Conservation (phyloP, 2,329 filamentous ascomycete genomes). For the Chaetomium sp. region DNA sequence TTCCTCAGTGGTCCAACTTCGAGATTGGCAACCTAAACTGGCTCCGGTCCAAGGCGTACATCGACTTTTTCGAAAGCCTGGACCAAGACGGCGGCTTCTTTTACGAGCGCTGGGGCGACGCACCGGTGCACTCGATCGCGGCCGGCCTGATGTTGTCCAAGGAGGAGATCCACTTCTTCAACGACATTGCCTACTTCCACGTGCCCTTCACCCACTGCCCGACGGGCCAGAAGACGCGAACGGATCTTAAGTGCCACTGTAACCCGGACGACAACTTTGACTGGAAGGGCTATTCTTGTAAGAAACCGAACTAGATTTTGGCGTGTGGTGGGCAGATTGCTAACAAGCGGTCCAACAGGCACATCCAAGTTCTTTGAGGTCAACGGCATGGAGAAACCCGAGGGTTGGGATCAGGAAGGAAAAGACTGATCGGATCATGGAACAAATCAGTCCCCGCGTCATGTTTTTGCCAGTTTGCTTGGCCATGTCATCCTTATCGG, state of each 20-base stretch:
- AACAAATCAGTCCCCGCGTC: neutral
- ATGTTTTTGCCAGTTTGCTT: neutral
- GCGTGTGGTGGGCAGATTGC: neutral
- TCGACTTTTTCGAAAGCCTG: slow-evolving; percentile 86
- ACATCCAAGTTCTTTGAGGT: slow-evolving; percentile 84
- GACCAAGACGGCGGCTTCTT: slow-evolving; percentile 96
- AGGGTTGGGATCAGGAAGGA: slow-evolving; percentile 76
- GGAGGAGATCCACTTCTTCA: slow-evolving; percentile 96
- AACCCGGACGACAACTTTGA: slow-evolving; percentile 98
- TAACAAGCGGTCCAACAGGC: slow-evolving; percentile 51
- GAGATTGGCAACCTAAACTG: slow-evolving; percentile 93
- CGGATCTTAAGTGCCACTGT: slow-evolving; percentile 89
- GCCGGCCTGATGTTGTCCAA: slow-evolving; percentile 85
- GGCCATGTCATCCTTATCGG: slow-evolving; percentile 23
- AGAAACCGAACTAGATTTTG: slow-evolving; percentile 43
- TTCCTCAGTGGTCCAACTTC: slow-evolving; percentile 90
- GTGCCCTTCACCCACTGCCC: slow-evolving; percentile 98
- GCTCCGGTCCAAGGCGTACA: slow-evolving; percentile 85
- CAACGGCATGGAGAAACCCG: slow-evolving; percentile 78
- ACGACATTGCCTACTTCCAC: slow-evolving; percentile 98
- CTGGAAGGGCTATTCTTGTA: slow-evolving; percentile 98
- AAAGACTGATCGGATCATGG: neutral
- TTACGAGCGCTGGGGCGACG: slow-evolving; percentile 98
- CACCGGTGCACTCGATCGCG: slow-evolving; percentile 96
- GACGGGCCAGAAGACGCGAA: slow-evolving; percentile 78